Conservation (phyloP, 1,284 basidiomycete species). For the Papiliotrema fonsecae region DNA sequence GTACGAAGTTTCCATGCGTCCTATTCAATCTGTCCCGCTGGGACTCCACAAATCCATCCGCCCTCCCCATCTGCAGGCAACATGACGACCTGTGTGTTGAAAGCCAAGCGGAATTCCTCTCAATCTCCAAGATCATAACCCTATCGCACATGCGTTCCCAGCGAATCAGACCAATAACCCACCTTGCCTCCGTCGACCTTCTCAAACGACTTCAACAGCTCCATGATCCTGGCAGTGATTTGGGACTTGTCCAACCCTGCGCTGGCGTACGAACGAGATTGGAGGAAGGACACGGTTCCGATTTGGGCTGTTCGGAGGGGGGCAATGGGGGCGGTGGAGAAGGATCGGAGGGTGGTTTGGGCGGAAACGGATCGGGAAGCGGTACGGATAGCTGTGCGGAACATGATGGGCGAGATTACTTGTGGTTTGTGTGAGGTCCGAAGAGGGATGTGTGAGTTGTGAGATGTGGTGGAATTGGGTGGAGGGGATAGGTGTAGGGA, state of each 20-base stretch:
- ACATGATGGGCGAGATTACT: too few relatives aligned
- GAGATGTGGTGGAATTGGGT: background rate
- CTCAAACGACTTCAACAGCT: conserved; percentile 90
- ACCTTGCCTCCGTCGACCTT: conserved; percentile 87
- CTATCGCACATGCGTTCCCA: background rate
- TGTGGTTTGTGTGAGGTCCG: background rate
- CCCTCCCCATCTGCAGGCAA: too few relatives aligned
- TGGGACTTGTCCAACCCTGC: conserved; percentile 66
- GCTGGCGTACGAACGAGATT: conserved; percentile 60
- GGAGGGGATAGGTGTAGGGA: background rate
- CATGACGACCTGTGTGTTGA: too few relatives aligned
- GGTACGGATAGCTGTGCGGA: conserved; percentile 27
- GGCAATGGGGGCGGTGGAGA: conserved; percentile 10
- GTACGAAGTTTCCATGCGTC: background rate
- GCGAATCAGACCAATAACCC: conserved; percentile 18
- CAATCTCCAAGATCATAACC: too few relatives aligned
- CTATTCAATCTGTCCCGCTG: too few relatives aligned
- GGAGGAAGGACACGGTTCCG: conserved; percentile 9
- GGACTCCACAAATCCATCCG: too few relatives aligned
- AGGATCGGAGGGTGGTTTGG: conserved; percentile 7
- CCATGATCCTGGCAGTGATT: conserved; percentile 76
- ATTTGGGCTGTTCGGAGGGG: background rate
- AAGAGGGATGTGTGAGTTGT: conserved; percentile 1
- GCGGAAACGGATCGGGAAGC: conserved; percentile 8
- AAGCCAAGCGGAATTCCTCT: too few relatives aligned